phyloP scores from a whole-genome alignment of 1,139 yeast species.

The Suhomyces panamericanus region DNA sequence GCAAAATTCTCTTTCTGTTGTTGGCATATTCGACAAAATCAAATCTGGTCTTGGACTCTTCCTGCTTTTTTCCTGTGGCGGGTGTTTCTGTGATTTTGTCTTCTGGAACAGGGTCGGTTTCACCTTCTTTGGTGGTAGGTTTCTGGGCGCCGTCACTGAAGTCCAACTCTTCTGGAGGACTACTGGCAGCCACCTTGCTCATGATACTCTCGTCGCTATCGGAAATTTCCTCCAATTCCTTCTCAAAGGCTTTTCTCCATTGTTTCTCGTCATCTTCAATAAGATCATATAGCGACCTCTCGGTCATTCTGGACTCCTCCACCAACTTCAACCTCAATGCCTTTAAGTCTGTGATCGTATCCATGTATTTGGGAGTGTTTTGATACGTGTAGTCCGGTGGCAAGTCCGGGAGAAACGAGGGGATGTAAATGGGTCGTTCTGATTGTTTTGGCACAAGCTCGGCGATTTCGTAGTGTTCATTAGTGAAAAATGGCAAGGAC shows the following conservation, averaged over 20 bases:
- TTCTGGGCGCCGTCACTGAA: background rate
- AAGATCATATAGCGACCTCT: constrained; percentile 66
- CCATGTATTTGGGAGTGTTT: constrained; percentile 66
- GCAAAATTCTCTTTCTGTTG: constrained; percentile 30
- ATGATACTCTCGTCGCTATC: constrained; percentile 26
- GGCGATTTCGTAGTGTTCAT: constrained; percentile 52
- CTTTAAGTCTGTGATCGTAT: constrained; percentile 70
- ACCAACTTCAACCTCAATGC: constrained; percentile 68
- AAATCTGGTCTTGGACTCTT: constrained; percentile 25
- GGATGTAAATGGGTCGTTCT: constrained; percentile 55
- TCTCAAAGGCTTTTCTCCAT: constrained; percentile 33
- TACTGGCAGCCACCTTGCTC: constrained; percentile 21
- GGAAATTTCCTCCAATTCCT: constrained; percentile 18
- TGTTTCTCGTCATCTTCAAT: constrained; percentile 44
- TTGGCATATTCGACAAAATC: constrained; percentile 60
- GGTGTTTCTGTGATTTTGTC: background rate
- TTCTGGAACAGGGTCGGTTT: background rate
- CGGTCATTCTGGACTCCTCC: constrained; percentile 78
- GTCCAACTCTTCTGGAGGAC: constrained; percentile 13
- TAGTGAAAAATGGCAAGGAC: constrained; percentile 41
- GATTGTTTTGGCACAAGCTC: constrained; percentile 56
- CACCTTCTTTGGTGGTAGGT: background rate
- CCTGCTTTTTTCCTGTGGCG: background rate
- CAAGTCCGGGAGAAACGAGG: constrained; percentile 75
- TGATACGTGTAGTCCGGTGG: constrained; percentile 94